phyloP scores from a whole-genome alignment of 352 stramenopile genomes.

The Phytophthora hybrid region DNA sequence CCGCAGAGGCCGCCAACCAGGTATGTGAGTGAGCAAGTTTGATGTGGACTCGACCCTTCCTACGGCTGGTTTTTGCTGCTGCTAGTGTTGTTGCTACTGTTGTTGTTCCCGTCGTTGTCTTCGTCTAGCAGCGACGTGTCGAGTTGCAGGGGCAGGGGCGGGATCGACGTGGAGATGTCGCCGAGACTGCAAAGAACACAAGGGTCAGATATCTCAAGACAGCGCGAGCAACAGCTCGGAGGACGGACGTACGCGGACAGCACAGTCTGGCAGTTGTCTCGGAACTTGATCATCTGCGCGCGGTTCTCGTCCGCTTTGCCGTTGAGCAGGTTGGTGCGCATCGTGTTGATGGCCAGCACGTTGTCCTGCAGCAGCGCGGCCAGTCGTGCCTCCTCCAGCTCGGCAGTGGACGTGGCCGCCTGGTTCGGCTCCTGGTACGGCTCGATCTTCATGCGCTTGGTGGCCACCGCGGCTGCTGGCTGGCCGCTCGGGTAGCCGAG shows the following conservation, averaged over 20 bases:
- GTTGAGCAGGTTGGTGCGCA: constrained; percentile 74
- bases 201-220: neutral
- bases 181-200: constrained; percentile 46
- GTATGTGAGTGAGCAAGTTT: constrained; percentile 23
- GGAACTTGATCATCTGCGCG: constrained; percentile 71
- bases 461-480: constrained; percentile 27
- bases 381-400: constrained; percentile 60
- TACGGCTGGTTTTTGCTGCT: constrained; percentile 21
- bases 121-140: constrained; percentile 73
- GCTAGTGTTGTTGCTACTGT: constrained; percentile 1
- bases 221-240: constrained; percentile 2
- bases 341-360: constrained; percentile 63
- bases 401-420: constrained; percentile 17
- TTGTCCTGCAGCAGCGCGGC: constrained; percentile 76
- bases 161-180: constrained; percentile 69
- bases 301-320: constrained; percentile 63
- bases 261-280: constrained; percentile 70
- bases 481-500: constrained; percentile 37
- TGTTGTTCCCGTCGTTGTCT: constrained; percentile 23
- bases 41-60: neutral
- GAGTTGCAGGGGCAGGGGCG: constrained; percentile 67
- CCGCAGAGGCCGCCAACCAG: neutral
- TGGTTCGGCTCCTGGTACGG: constrained; percentile 47
- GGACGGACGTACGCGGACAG: constrained; percentile 60
- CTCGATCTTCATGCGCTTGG: constrained; percentile 76